Conservation (phyloP, 2,329 filamentous ascomycete genomes). For the Penicillium expansum region DNA sequence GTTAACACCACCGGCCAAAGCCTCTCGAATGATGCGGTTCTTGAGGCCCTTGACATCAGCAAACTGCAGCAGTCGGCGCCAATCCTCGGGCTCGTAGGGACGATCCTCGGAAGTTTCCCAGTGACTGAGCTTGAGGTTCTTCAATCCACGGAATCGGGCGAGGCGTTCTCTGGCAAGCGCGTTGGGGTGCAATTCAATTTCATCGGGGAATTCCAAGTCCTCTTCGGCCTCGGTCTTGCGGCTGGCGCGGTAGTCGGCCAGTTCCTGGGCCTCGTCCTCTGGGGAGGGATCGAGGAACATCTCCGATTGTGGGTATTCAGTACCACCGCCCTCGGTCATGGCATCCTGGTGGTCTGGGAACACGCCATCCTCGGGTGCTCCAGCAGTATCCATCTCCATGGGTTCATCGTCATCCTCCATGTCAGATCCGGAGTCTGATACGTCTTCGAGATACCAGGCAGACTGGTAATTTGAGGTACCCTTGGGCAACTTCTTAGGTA, state of each 20-base stretch:
- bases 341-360: slow-evolving; percentile 54
- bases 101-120: slow-evolving; percentile 90
- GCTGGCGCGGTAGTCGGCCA: slow-evolving; percentile 75
- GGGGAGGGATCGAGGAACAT: slow-evolving; percentile 78
- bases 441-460: slow-evolving; percentile 84
- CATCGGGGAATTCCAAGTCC: slow-evolving; percentile 93
- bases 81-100: slow-evolving; percentile 83
- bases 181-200: slow-evolving; percentile 89
- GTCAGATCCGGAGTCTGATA: slow-evolving; percentile 83
- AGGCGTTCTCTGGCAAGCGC: slow-evolving; percentile 83
- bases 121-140: slow-evolving; percentile 79
- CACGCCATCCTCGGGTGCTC: slow-evolving; percentile 77
- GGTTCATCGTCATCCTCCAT: slow-evolving; percentile 67
- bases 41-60: slow-evolving; percentile 85
- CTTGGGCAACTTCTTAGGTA: slow-evolving; percentile 74
- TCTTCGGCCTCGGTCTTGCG: slow-evolving; percentile 80
- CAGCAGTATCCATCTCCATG: slow-evolving; percentile 53
- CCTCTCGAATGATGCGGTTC: slow-evolving; percentile 73
- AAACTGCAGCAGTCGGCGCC: slow-evolving; percentile 79
- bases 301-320: slow-evolving; percentile 91
- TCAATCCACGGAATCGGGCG: slow-evolving; percentile 82
- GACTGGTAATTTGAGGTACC: slow-evolving; percentile 93
- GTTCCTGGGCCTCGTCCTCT: slow-evolving; percentile 78
- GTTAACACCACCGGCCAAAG: slow-evolving; percentile 80
- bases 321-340: slow-evolving; percentile 73